Evolutionary conservation across 805 yeast genomes (phyloP).

Genomic region (Soucietia sequanensis): DNA sequence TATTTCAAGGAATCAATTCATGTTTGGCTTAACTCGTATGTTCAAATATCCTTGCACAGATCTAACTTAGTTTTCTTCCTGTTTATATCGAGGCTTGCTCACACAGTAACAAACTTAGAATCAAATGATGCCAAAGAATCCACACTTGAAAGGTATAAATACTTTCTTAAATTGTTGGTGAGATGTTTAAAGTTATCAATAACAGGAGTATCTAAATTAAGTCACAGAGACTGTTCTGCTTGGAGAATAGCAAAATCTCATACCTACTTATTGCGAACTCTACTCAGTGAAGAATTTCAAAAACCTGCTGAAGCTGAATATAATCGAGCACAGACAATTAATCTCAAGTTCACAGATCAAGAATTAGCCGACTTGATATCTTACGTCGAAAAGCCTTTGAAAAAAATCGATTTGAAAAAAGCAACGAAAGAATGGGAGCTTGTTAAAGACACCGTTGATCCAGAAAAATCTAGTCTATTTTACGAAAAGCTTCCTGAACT

Average conservation of each 20-base stretch:
- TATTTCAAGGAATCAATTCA: slow-evolving; percentile 9
- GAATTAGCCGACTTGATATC: slow-evolving; percentile 7
- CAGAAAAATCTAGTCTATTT: too few species aligned
- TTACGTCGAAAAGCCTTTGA: background rate
- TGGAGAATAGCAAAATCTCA: slow-evolving; percentile 17
- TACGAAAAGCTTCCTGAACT: too few species aligned
- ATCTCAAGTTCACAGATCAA: slow-evolving; percentile 2
- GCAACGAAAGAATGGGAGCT: slow-evolving; percentile 1
- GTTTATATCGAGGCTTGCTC: slow-evolving; percentile 7
- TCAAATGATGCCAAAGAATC: background rate
- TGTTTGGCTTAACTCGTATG: slow-evolving; percentile 8
- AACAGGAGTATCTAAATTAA: slow-evolving; percentile 11
- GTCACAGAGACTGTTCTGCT: slow-evolving; percentile 16
- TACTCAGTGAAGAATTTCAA: slow-evolving; percentile 11
- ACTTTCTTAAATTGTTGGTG: slow-evolving; percentile 4
- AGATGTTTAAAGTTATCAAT: slow-evolving; percentile 7
- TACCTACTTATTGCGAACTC: slow-evolving; percentile 9
- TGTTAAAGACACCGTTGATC: slow-evolving; percentile 1
- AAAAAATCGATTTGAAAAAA: background rate
- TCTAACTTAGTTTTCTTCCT: slow-evolving; percentile 7
- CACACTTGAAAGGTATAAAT: background rate
- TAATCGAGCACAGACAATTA: background rate
- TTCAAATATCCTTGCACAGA: slow-evolving; percentile 9
- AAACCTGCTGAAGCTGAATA: slow-evolving; percentile 1
- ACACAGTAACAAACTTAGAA: background rate